Conservation (phyloP, 768 basidiomycete genomes). For the Mrakia frigida region DNA sequence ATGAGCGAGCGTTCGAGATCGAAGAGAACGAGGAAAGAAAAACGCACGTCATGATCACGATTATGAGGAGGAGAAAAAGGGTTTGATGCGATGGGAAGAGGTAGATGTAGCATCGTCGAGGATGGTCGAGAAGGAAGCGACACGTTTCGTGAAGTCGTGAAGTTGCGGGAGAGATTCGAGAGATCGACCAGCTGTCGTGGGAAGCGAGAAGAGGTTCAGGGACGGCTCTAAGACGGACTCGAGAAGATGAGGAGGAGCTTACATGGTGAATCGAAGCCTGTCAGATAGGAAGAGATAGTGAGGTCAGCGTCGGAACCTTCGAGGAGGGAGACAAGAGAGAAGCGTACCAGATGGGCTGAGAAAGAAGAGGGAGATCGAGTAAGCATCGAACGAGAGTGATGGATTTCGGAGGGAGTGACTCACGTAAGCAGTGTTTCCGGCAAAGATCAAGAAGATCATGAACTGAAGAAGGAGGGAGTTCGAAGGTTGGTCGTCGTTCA, state of each 20-base stretch:
- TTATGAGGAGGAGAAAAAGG: conserved; percentile 73
- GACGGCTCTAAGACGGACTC: too few relatives aligned
- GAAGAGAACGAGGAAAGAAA: too few relatives aligned
- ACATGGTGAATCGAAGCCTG: conserved; percentile 81
- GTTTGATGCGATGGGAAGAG: conserved; percentile 67
- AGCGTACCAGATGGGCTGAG: conserved; percentile 79
- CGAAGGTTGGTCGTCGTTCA: too few relatives aligned
- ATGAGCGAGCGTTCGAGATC: not conserved
- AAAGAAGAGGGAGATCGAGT: not conserved
- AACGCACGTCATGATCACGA: conserved; percentile 65
- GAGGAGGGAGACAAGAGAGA: not conserved
- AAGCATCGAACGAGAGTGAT: not conserved
- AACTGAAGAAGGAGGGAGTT: conserved; percentile 33
- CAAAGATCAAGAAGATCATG: conserved; percentile 70
- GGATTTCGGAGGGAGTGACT: conserved; percentile 48
- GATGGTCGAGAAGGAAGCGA: conserved; percentile 89
- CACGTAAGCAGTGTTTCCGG: conserved; percentile 90
- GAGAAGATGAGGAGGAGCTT: conserved; percentile 9
- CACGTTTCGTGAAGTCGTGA: conserved; percentile 72
- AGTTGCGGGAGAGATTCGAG: conserved; percentile 55
- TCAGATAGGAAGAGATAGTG: not conserved
- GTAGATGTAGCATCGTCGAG: conserved; percentile 53
- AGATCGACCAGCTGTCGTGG: conserved; percentile 61
- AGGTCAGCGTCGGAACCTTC: not conserved
- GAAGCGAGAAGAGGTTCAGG: not conserved